Evolutionary conservation across 176 grass and related monocot species (phyloP).

Genomic region (Lolium multiflorum): DNA sequence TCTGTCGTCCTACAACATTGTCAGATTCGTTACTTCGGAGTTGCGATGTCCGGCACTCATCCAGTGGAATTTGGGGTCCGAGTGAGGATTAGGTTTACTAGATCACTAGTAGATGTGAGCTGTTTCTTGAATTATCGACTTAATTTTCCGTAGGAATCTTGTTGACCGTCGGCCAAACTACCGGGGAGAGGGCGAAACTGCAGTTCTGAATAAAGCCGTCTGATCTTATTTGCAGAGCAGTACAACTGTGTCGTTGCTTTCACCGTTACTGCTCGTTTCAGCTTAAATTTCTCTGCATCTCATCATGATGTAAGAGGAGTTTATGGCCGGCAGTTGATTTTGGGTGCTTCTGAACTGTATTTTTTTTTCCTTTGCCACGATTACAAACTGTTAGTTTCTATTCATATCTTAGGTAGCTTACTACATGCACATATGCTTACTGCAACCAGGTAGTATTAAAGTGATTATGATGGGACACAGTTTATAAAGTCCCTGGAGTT

Average conservation of each 20-base stretch:
- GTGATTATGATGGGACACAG: conserved; percentile 1
- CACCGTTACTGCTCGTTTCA: neutral
- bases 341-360: neutral
- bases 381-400: conserved; percentile 4
- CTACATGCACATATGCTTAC: neutral
- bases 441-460: conserved; percentile 1
- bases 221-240: neutral
- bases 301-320: neutral
- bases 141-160: neutral
- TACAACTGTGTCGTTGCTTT: neutral
- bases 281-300: neutral
- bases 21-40: neutral
- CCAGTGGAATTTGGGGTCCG: neutral
- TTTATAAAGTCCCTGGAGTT: neutral
- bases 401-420: conserved; percentile 8
- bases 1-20: neutral
- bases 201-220: neutral
- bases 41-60: neutral
- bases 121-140: neutral
- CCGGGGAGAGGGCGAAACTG: neutral
- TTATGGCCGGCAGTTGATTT: conserved; percentile 16
- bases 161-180: neutral
- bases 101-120: neutral
- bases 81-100: neutral
- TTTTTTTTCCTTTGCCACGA: neutral